A percentile compares a stretch with the other conserved stretches of the same genome.
These are phyloP conservation scores for Leccinum disarticulatum DNA, from an alignment of 768 basidiomycete genomes.

Conservation along the genomic window DNA sequence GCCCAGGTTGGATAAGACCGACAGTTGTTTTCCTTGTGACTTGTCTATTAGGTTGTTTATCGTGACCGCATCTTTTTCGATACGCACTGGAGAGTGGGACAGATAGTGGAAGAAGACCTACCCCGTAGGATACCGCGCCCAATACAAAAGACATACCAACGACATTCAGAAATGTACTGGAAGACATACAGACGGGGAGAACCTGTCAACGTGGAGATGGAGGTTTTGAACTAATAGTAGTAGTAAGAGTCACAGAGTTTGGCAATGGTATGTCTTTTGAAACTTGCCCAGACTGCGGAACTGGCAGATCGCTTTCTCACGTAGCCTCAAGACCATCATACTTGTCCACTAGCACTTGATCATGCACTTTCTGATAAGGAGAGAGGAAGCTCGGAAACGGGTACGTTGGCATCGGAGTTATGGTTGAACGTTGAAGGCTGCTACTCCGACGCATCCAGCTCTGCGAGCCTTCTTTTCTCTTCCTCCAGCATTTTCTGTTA, in stretches of 20 bases:
- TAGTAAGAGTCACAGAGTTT: too few species aligned
- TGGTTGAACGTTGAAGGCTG: too few species aligned
- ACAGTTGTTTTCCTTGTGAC: constrained; percentile 45
- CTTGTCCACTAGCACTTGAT: neutral
- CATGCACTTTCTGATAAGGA: neutral
- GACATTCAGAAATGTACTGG: constrained; percentile 24
- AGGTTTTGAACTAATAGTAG: neutral
- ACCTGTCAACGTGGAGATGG: neutral
- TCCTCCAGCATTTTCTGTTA: constrained; percentile 9
- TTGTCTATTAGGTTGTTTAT: constrained; percentile 23
- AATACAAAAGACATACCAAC: constrained; percentile 56
- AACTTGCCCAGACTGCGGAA: too few species aligned
- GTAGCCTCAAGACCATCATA: neutral
- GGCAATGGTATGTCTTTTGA: too few species aligned
- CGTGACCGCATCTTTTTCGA: constrained; percentile 5
- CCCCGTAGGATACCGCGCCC: constrained; percentile 60
- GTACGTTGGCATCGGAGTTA: neutral
- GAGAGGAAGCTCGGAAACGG: neutral
- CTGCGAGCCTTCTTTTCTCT: constrained; percentile 1
- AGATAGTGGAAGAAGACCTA: constrained; percentile 75
- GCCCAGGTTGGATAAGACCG: constrained; percentile 56
- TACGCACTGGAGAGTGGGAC: constrained; percentile 64
- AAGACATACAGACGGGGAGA: constrained; percentile 18
- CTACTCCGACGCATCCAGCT: neutral
- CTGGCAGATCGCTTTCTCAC: neutral